These are phyloP conservation scores for Pisolithus thermaeus DNA, from an alignment of 1,284 basidiomycete species.

Conservation along the genomic window DNA sequence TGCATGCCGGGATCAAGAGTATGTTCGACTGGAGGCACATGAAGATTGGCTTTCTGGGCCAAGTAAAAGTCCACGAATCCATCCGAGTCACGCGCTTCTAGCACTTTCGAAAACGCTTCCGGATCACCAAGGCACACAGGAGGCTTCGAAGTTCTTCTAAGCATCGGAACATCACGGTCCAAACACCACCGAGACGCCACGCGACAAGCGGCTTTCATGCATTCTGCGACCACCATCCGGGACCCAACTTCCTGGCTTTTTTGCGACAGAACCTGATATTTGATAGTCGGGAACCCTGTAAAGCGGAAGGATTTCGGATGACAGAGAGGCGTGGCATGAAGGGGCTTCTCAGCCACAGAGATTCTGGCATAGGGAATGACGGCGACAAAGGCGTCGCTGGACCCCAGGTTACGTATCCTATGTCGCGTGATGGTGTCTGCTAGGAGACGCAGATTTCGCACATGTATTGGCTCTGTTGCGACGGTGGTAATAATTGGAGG, in stretches of 20 bases:
- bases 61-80: constrained; percentile 38
- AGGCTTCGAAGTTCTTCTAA: constrained; percentile 53
- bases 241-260: constrained; percentile 35
- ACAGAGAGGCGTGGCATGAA: constrained; percentile 23
- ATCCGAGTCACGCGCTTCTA: constrained; percentile 35
- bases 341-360: constrained; percentile 22
- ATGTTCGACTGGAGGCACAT: constrained; percentile 38
- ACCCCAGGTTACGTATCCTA: constrained; percentile 17
- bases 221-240: constrained; percentile 65
- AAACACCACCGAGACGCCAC: constrained; percentile 70
- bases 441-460: constrained; percentile 22
- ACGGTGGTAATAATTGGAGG: constrained; percentile 1
- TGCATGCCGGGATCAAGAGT: constrained; percentile 57
- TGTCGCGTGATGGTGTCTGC: constrained; percentile 17
- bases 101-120: constrained; percentile 31
- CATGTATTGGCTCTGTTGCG: constrained; percentile 34
- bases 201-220: constrained; percentile 81
- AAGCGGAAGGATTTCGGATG: constrained; percentile 36
- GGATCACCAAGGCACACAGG: constrained; percentile 32
- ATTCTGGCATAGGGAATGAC: constrained; percentile 21
- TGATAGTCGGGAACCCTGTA: constrained; percentile 53
- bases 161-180: constrained; percentile 57
- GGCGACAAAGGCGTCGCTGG: constrained; percentile 23
- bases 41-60: constrained; percentile 29
- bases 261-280: constrained; percentile 36